Evolutionary conservation across 2,329 filamentous ascomycete genomes (phyloP), one percentile per base, ranked within the genome.

Genomic region (Knufia fluminis): DNA sequence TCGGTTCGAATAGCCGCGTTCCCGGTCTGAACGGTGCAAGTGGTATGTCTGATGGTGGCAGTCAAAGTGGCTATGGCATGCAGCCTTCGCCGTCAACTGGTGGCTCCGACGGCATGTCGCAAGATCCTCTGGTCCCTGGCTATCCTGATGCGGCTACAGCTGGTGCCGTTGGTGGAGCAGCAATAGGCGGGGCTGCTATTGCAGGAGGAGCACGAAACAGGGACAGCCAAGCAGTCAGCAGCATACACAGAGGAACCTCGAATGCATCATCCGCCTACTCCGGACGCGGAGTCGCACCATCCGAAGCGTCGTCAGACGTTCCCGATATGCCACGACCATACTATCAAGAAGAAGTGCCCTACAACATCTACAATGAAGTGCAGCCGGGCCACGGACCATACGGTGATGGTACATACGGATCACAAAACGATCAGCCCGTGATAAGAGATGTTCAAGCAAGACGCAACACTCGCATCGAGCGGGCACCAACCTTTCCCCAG

Each of bases 221-320:
- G 26, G 54, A 55, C 45, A 45, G 42, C 17, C 83, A 85, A 66
- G 76, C 80, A 46, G 74, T 70, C 43, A 73, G 70, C 22, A 86
- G 87, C 57, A 85, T 97, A 31, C 86, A 85, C 57, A 85, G 92
- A 48, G 92, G 92, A 1, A 83, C 88, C 1, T 97, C 91, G 4
- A 97, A 97, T 62, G 92, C 92, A 4, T 98, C 92, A 0, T 97
- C 92, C 0, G 90, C 87, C 1, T 98, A 97, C 70, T 96, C 90
- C 56, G 82, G 80, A 39, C 80, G 79, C 52, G 44, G 31, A 3
- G 35, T 31, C 4, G 54, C 54, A 23, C 54, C 52, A 42, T 96
- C 91, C 0, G 79, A 83, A 53, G 68, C 71, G 17, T 81, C 78
- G 12, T 74, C 73, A 17, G 77, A 80, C 48, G 71, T 72, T 31